Evolutionary conservation across 768 basidiomycete genomes (phyloP).

Genomic region (Amanita brunnescens): DNA sequence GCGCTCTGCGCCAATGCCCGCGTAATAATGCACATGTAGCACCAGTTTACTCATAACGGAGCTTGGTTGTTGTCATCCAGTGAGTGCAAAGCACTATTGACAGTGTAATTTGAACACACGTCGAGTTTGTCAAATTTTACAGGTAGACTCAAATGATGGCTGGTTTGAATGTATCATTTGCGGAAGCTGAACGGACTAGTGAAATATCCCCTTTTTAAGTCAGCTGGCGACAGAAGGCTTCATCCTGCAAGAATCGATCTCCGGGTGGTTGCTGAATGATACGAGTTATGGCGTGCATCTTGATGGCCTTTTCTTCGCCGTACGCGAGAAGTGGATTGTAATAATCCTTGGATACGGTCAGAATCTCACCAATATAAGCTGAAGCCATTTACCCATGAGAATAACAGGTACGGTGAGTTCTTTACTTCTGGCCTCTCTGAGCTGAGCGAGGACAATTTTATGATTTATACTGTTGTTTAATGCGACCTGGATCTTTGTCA

Average conservation of each 20-base stretch:
- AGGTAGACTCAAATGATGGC: too few species aligned
- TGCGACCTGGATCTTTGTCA: slow-evolving; percentile 55
- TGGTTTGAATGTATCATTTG: slow-evolving; percentile 14
- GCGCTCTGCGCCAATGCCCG: too few species aligned
- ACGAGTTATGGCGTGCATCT: slow-evolving; percentile 71
- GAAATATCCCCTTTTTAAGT: slow-evolving; percentile 34
- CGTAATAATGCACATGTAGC: too few species aligned
- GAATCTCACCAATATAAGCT: too few species aligned
- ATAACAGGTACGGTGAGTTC: slow-evolving; percentile 85
- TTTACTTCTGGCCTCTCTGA: slow-evolving; percentile 68
- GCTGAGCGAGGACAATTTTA: slow-evolving; percentile 57
- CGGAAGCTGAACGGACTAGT: slow-evolving; percentile 23
- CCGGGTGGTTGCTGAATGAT: slow-evolving; percentile 62
- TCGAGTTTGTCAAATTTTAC: too few species aligned
- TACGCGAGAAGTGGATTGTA: slow-evolving; percentile 96
- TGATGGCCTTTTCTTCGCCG: slow-evolving; percentile 90
- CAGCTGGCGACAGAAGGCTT: slow-evolving; percentile 69
- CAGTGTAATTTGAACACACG: too few species aligned
- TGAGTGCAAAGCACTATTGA: too few species aligned
- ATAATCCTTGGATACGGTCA: slow-evolving; percentile 54
- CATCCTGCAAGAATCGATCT: slow-evolving; percentile 39
- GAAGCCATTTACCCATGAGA: slow-evolving; percentile 82
- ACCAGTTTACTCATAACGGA: too few species aligned
- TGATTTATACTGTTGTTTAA: slow-evolving; percentile 77
- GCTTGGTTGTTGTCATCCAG: too few species aligned